Evolutionary conservation across 1,139 yeast genomes (phyloP).

Genomic region (Saccharomyces hybrid): DNA sequence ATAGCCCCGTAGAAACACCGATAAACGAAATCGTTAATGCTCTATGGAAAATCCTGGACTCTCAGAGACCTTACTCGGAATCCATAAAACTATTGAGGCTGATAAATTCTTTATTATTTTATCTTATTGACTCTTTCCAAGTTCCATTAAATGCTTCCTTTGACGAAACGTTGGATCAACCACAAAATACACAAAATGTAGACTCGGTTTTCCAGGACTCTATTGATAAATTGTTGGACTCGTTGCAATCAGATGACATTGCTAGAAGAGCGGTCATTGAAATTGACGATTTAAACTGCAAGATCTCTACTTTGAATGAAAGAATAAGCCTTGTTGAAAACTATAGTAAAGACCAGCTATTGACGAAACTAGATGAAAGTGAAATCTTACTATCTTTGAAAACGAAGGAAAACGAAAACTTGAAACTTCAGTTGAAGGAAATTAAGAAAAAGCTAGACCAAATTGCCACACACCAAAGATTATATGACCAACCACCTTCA

Average conservation of each 20-base stretch:
- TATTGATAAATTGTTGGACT: constrained; percentile 61
- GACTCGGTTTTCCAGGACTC: constrained; percentile 55
- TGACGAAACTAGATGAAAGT: constrained; percentile 43
- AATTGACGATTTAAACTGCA: constrained; percentile 48
- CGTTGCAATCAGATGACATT: constrained; percentile 76
- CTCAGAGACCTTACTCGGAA: constrained; percentile 18
- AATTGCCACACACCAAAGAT: constrained; percentile 38
- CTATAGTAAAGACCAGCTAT: constrained; percentile 43
- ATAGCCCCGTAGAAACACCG: constrained; percentile 10
- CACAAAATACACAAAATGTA: background rate
- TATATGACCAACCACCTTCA: constrained; percentile 2
- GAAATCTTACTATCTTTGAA: constrained; percentile 24
- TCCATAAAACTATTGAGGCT: constrained; percentile 30
- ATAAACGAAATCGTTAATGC: constrained; percentile 8
- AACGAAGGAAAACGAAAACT: constrained; percentile 17
- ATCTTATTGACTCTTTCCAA: background rate
- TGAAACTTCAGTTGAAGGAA: constrained; percentile 47
- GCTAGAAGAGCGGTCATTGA: constrained; percentile 71
- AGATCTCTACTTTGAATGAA: constrained; percentile 41
- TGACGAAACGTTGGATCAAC: background rate
- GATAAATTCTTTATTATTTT: background rate
- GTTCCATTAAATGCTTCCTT: background rate
- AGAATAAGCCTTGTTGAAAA: constrained; percentile 59
- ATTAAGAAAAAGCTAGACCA: constrained; percentile 69
- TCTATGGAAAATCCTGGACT: constrained; percentile 6